phyloP scores from a whole-genome alignment of 352 stramenopile genomes.

The Pythium apleroticum region DNA sequence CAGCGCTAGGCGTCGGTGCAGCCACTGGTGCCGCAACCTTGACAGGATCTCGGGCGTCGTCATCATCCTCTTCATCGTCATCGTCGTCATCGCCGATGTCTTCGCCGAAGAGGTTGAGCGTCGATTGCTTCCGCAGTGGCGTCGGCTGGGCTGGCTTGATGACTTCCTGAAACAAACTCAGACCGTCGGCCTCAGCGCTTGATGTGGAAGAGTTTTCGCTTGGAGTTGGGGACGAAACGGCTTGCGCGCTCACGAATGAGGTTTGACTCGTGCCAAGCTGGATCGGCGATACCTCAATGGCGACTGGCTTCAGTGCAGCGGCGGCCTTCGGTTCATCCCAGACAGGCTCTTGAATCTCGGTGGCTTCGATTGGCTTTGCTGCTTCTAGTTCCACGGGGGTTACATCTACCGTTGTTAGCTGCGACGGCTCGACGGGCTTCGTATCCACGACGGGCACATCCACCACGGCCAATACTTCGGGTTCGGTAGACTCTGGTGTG shows the following conservation, averaged over 20 bases:
- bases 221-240: background rate
- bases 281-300: background rate
- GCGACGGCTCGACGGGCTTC: background rate
- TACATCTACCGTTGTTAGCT: background rate
- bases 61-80: constrained; percentile 10
- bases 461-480: background rate
- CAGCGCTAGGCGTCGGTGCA: background rate
- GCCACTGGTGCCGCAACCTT: background rate
- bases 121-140: constrained; percentile 11
- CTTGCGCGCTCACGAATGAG: background rate
- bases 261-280: background rate
- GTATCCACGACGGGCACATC: background rate
- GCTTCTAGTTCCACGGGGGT: background rate
- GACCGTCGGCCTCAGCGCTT: background rate
- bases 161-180: background rate
- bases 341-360: background rate
- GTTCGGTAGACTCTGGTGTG: background rate
- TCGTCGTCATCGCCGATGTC: constrained; percentile 23
- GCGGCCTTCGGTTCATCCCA: background rate
- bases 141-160: background rate
- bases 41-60: background rate
- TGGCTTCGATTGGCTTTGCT: background rate
- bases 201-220: background rate
- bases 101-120: constrained; percentile 27
- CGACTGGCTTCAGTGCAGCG: background rate